phyloP scores from a whole-genome alignment of 805 yeast species.

The Schwanniomyces pseudopolymorphus region DNA sequence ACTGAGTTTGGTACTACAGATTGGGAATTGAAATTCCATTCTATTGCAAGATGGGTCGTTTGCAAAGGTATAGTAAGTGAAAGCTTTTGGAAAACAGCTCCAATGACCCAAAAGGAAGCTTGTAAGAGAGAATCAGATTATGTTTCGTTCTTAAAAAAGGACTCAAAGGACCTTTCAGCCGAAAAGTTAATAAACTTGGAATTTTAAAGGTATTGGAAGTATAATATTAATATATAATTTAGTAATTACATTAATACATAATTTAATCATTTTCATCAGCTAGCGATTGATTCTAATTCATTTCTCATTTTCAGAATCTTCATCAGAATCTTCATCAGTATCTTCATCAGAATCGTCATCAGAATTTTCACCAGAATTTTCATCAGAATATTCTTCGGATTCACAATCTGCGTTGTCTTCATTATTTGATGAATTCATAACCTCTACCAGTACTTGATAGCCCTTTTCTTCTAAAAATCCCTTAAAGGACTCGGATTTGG shows the following conservation, averaged over 20 bases:
- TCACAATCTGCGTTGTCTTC: constrained; percentile 28
- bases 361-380: constrained; percentile 30
- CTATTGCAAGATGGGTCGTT: constrained; percentile 29
- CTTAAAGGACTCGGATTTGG: constrained; percentile 49
- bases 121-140: constrained; percentile 20
- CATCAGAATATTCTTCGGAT: constrained; percentile 16
- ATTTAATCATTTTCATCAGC: neutral
- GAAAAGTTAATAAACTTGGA: neutral
- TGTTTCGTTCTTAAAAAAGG: constrained; percentile 22
- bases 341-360: constrained; percentile 11
- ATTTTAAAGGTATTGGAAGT: no score
- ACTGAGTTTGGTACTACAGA: constrained; percentile 18
- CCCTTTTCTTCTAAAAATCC: constrained; percentile 53
- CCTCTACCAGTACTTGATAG: constrained; percentile 60
- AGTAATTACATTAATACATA: no score
- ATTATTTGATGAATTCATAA: constrained; percentile 32
- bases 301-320: neutral
- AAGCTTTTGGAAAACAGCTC: constrained; percentile 19
- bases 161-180: constrained; percentile 12
- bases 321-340: constrained; percentile 9
- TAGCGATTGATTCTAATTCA: neutral
- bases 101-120: constrained; percentile 13
- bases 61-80: constrained; percentile 25
- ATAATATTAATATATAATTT: no score
- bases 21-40: constrained; percentile 36